Conservation (phyloP, 306 rosid genomes). For the Dicorynia guianensis region DNA sequence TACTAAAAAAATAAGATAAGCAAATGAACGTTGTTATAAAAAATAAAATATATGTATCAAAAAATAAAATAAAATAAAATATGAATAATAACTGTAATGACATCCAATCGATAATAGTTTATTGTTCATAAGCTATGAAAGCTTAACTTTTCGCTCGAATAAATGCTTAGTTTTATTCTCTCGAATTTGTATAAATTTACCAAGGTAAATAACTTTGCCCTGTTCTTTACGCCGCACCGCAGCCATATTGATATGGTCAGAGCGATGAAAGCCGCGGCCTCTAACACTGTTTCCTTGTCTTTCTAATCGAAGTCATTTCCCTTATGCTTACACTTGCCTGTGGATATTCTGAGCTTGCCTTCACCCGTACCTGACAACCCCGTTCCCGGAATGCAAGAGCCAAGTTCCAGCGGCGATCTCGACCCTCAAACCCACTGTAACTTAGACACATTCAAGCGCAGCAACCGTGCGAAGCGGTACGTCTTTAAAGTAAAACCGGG, state of each 20-base stretch:
- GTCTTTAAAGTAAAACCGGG: constrained; percentile 49
- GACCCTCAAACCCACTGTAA: background rate
- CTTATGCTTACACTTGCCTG: background rate
- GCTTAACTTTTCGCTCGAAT: too few species aligned
- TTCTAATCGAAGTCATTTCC: constrained; percentile 3
- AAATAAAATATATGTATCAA: too few species aligned
- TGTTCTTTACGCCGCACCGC: background rate
- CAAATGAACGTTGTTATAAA: too few species aligned
- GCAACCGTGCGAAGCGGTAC: constrained; percentile 35
- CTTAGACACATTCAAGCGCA: constrained; percentile 23
- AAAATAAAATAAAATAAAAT: too few species aligned
- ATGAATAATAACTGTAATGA: too few species aligned
- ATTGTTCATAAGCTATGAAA: too few species aligned
- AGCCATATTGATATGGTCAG: background rate
- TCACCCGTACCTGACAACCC: background rate
- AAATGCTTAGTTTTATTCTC: too few species aligned
- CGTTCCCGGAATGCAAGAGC: constrained; percentile 46
- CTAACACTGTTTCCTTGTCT: background rate
- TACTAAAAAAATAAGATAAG: too few species aligned
- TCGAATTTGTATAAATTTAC: too few species aligned
- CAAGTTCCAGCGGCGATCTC: constrained; percentile 30
- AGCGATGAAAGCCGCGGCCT: constrained; percentile 6
- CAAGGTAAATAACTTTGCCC: too few species aligned
- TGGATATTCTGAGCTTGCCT: background rate
- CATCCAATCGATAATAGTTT: too few species aligned